Conservation (phyloP, 768 basidiomycete species). For the Coprinopsis sp. region DNA sequence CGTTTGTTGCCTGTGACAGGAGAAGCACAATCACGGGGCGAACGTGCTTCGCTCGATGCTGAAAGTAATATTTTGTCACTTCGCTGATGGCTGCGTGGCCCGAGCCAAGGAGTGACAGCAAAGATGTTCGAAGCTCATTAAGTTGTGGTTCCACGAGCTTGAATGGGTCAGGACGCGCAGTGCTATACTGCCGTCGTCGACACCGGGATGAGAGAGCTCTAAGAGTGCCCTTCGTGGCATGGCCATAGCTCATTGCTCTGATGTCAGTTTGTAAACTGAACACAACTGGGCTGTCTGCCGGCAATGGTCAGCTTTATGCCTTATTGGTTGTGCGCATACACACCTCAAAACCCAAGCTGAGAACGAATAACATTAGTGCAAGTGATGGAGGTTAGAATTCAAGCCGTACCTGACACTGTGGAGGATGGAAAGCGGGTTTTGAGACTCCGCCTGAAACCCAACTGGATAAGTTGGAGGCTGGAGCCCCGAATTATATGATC, state of each 20-base stretch:
- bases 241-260: neutral
- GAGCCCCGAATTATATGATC: no score
- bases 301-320: no score
- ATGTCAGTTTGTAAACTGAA: neutral
- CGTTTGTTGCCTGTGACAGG: conserved; percentile 86
- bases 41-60: conserved; percentile 85
- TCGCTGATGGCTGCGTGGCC: conserved; percentile 80
- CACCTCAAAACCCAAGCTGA: no score
- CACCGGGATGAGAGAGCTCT: neutral
- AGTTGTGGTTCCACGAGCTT: conserved; percentile 65
- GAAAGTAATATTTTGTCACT: conserved; percentile 90
- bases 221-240: neutral
- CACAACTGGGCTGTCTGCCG: no score
- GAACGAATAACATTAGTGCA: no score
- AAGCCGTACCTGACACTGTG: no score
- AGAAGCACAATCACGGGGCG: conserved; percentile 85
- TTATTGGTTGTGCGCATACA: no score
- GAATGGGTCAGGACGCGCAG: conserved; percentile 56
- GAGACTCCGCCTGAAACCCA: no score
- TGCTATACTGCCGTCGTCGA: neutral
- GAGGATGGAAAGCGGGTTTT: no score
- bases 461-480: no score
- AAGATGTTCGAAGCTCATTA: conserved; percentile 55
- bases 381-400: no score
- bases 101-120: conserved; percentile 74